Conservation (phyloP, 2,329 filamentous ascomycete genomes). For the Penicillium sp. region DNA sequence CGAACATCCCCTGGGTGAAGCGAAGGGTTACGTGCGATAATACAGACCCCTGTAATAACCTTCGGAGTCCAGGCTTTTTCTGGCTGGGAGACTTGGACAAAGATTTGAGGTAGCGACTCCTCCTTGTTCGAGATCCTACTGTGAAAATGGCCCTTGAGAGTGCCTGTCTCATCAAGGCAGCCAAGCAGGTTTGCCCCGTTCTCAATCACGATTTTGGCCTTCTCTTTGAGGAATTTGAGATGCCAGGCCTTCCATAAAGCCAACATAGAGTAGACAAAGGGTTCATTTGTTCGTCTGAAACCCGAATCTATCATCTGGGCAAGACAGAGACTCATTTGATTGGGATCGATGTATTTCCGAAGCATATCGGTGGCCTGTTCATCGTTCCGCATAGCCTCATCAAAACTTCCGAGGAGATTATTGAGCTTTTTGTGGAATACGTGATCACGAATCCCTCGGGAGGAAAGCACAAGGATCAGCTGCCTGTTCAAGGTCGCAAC, state of each 20-base stretch:
- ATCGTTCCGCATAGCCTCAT: constrained; percentile 70
- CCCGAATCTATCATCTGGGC: constrained; percentile 77
- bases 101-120: constrained; percentile 77
- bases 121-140: constrained; percentile 24
- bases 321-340: constrained; percentile 75
- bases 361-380: constrained; percentile 69
- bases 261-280: constrained; percentile 79
- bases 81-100: constrained; percentile 74
- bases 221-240: constrained; percentile 88
- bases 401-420: constrained; percentile 69
- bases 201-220: constrained; percentile 80
- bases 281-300: constrained; percentile 75
- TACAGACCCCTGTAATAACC: constrained; percentile 75
- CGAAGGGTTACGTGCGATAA: constrained; percentile 90
- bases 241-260: constrained; percentile 88
- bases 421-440: constrained; percentile 72
- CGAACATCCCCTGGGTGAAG: constrained; percentile 91
- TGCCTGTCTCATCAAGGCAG: constrained; percentile 82
- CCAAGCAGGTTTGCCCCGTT: constrained; percentile 87
- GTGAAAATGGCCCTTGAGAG: constrained; percentile 69
- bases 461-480: constrained; percentile 81
- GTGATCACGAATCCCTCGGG: constrained; percentile 70
- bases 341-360: constrained; percentile 78
- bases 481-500: constrained; percentile 86
- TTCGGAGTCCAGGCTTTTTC: constrained; percentile 59